Conservation (phyloP, 768 basidiomycete species). For the Rhodotorula diobovata region DNA sequence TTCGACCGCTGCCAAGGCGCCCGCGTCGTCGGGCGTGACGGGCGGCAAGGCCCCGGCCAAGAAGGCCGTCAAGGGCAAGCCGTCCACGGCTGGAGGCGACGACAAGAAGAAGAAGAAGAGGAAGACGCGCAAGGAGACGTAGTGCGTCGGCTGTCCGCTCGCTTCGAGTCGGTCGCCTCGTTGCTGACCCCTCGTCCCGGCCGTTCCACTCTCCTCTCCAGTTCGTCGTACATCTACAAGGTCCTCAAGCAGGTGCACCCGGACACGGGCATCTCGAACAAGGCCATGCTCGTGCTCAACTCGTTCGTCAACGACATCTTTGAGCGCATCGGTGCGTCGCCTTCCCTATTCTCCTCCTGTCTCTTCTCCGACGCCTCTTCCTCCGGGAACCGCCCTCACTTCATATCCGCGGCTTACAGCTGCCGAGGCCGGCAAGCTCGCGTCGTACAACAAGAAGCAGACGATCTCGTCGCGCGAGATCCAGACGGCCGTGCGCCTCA, state of each 20-base stretch:
- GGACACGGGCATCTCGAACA: constrained; percentile 98
- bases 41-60: constrained; percentile 40
- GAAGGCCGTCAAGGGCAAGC: constrained; percentile 14
- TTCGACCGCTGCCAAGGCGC: constrained; percentile 47
- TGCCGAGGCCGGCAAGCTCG: constrained; percentile 61
- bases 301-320: constrained; percentile 48
- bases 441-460: constrained; percentile 95
- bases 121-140: constrained; percentile 61
- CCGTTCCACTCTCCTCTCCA: background rate
- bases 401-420: constrained; percentile 51
- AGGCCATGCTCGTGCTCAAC: constrained; percentile 45
- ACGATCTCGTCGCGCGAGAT: constrained; percentile 99
- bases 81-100: background rate
- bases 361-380: background rate
- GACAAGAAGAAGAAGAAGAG: constrained; percentile 26
- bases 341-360: background rate
- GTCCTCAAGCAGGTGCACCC: constrained; percentile 72
- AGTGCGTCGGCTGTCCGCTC: constrained; percentile 43
- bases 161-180: constrained; percentile 43
- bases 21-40: constrained; percentile 47
- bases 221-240: constrained; percentile 45
- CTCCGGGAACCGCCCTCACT: background rate
- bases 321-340: constrained; percentile 51
- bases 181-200: background rate
- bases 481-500: constrained; percentile 91